Percentiles rank a stretch among this genome's conserved stretches.
These are phyloP conservation scores for Monosporozyma unispora DNA, from an alignment of 805 yeast genomes.

Conservation along the genomic window DNA sequence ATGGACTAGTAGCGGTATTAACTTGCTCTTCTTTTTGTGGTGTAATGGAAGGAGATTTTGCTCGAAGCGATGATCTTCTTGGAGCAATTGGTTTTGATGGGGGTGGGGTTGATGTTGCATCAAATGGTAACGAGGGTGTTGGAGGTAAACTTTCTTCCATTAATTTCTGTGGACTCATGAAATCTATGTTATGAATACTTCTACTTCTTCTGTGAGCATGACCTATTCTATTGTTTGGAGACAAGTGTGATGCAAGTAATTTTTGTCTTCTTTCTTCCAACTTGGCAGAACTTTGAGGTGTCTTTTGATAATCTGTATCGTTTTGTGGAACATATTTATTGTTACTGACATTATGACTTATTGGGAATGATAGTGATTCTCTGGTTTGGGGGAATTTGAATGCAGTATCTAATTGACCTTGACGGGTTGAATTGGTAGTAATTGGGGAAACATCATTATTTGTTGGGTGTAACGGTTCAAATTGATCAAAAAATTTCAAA, in stretches of 20 bases:
- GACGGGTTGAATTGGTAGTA: neutral
- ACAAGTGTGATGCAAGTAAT: slow-evolving; percentile 6
- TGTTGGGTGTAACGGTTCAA: slow-evolving; percentile 9
- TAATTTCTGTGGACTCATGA: neutral
- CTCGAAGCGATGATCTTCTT: slow-evolving; percentile 17
- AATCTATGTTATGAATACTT: slow-evolving; percentile 20
- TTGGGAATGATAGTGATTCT: neutral
- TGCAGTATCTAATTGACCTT: slow-evolving; percentile 9
- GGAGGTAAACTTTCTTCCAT: neutral
- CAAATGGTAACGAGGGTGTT: slow-evolving; percentile 4
- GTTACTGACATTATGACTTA: neutral
- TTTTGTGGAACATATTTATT: neutral
- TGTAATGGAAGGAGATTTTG: slow-evolving; percentile 4
- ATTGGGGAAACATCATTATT: neutral
- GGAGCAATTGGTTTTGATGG: slow-evolving; percentile 7
- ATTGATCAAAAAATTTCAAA: slow-evolving; percentile 18
- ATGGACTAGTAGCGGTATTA: neutral
- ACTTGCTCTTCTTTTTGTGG: neutral
- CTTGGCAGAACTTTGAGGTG: slow-evolving; percentile 8
- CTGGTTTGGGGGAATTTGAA: slow-evolving; percentile 19
- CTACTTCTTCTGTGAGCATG: slow-evolving; percentile 28
- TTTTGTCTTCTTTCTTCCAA: slow-evolving; percentile 19
- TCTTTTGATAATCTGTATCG: slow-evolving; percentile 13
- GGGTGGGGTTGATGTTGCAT: slow-evolving; percentile 16
- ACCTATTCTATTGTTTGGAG: slow-evolving; percentile 7